Conservation (phyloP, 2,329 filamentous ascomycete species). For the Rhinocladiella mackenziei region DNA sequence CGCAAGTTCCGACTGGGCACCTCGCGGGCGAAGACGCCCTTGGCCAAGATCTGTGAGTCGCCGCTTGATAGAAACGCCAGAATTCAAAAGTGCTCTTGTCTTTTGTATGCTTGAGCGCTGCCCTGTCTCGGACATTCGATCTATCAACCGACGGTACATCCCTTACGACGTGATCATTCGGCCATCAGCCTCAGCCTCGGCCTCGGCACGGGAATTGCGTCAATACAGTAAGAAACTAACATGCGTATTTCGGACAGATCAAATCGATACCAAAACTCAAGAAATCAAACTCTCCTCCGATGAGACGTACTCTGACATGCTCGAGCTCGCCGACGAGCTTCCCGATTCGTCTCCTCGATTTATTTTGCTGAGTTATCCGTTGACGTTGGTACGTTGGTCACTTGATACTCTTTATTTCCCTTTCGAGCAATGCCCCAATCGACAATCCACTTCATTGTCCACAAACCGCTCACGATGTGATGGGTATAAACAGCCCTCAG, state of each 20-base stretch:
- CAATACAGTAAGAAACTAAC: no score
- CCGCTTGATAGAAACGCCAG: no score
- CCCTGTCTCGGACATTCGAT: no score
- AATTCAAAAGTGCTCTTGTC: not conserved
- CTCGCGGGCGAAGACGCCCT: conserved; percentile 76
- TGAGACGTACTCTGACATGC: conserved; percentile 74
- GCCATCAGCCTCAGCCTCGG: no score
- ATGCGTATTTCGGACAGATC: conserved; percentile 9
- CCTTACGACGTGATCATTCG: no score
- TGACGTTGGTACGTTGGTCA: conserved; percentile 81
- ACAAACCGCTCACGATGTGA: not conserved
- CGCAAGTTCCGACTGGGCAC: conserved; percentile 93
- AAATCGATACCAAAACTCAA: conserved; percentile 88
- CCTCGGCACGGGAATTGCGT: no score
- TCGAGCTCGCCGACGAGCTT: conserved; percentile 79
- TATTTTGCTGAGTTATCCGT: conserved; percentile 82
- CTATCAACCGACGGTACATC: no score
- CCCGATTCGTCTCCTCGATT: conserved; percentile 90
- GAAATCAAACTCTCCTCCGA: conserved; percentile 84
- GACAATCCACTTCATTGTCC: not conserved
- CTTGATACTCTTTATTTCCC: no score
- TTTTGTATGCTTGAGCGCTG: conserved; percentile 1
- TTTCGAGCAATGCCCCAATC: not conserved
- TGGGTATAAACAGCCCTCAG: conserved; percentile 63
- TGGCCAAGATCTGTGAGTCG: conserved; percentile 89